phyloP scores from a whole-genome alignment of 2,329 filamentous ascomycete genomes.

The Diaporthe sp. region DNA sequence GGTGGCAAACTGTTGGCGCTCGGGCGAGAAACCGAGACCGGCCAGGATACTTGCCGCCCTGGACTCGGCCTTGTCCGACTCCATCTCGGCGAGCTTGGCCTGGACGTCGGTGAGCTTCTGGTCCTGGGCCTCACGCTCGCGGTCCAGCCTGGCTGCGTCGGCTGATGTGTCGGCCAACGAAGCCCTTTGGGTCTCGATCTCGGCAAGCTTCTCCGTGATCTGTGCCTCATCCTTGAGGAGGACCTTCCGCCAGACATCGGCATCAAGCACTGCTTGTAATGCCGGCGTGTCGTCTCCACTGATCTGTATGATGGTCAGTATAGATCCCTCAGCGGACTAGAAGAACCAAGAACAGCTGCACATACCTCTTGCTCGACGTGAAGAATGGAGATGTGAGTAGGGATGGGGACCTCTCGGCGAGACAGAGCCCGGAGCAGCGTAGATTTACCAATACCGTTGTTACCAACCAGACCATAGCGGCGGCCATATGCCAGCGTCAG shows the following conservation, averaged over 20 bases:
- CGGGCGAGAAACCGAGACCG: slow-evolving; percentile 94
- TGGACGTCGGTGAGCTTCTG: slow-evolving; percentile 93
- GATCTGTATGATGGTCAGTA: slow-evolving; percentile 67
- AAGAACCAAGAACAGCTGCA: not conserved
- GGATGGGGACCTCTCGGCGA: slow-evolving; percentile 92
- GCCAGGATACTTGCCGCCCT: slow-evolving; percentile 95
- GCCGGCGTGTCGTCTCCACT: slow-evolving; percentile 95
- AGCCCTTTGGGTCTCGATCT: slow-evolving; percentile 82
- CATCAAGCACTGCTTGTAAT: slow-evolving; percentile 93
- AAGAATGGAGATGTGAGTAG: slow-evolving; percentile 97
- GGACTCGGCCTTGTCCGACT: slow-evolving; percentile 97
- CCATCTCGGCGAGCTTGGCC: slow-evolving; percentile 94
- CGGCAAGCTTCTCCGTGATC: slow-evolving; percentile 80
- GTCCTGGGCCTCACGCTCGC: slow-evolving; percentile 90
- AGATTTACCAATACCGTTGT: slow-evolving; percentile 99
- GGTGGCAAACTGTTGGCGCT: slow-evolving; percentile 91
- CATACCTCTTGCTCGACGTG: slow-evolving; percentile 96
- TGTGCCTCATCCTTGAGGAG: slow-evolving; percentile 90
- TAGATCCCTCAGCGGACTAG: no score
- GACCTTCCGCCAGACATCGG: slow-evolving; percentile 98
- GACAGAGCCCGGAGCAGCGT: slow-evolving; percentile 94
- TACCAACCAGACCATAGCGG: slow-evolving; percentile 96
- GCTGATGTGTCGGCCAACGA: slow-evolving; percentile 91
- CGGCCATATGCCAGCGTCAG: slow-evolving; percentile 92
- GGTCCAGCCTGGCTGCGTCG: slow-evolving; percentile 87